A percentile compares a stretch with the other conserved stretches of the same genome.
Conservation (phyloP, 805 yeast species). For the Scheffersomyces stipitis region DNA sequence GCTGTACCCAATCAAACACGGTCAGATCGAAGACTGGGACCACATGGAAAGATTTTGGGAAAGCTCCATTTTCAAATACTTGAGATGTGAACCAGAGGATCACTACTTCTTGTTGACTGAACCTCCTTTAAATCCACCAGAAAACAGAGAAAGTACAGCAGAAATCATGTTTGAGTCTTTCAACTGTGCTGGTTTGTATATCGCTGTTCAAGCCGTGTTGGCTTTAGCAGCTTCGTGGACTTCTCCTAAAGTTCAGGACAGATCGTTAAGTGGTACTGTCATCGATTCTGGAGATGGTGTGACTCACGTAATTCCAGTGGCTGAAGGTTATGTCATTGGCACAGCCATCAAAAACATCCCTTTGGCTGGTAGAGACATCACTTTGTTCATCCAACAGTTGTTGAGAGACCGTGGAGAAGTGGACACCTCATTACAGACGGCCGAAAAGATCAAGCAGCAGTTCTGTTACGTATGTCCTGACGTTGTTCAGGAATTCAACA, state of each 20-base stretch:
- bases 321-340: slow-evolving; percentile 98
- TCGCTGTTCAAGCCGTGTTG: slow-evolving; percentile 97
- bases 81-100: slow-evolving; percentile 98
- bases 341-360: slow-evolving; percentile 97
- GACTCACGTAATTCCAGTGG: slow-evolving; percentile 98
- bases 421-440: slow-evolving; percentile 91
- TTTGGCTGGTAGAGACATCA: slow-evolving; percentile 97
- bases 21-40: slow-evolving; percentile 99
- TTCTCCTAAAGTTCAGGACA: slow-evolving; percentile 88
- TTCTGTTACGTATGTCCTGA: slow-evolving; percentile 98
- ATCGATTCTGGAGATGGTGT: slow-evolving; percentile 99
- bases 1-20: slow-evolving; percentile 92
- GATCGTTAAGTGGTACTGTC: slow-evolving; percentile 97
- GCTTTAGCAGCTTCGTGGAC: slow-evolving; percentile 99
- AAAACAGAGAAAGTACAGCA: slow-evolving; percentile 97
- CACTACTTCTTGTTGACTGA: slow-evolving; percentile 94
- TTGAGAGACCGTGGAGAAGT: slow-evolving; percentile 96
- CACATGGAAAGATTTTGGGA: slow-evolving; percentile 99
- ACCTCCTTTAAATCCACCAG: slow-evolving; percentile 99
- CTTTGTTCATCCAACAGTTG: slow-evolving; percentile 87
- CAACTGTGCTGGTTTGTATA: slow-evolving; percentile 97
- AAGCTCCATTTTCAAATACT: slow-evolving; percentile 90
- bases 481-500: slow-evolving; percentile 92
- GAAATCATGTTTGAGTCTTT: slow-evolving; percentile 98
- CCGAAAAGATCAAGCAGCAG: slow-evolving; percentile 95